A percentile compares a stretch with the other conserved stretches of the same genome.
Evolutionary conservation across 352 stramenopile species (phyloP).

Genomic region (Globisporangium perplexum): DNA sequence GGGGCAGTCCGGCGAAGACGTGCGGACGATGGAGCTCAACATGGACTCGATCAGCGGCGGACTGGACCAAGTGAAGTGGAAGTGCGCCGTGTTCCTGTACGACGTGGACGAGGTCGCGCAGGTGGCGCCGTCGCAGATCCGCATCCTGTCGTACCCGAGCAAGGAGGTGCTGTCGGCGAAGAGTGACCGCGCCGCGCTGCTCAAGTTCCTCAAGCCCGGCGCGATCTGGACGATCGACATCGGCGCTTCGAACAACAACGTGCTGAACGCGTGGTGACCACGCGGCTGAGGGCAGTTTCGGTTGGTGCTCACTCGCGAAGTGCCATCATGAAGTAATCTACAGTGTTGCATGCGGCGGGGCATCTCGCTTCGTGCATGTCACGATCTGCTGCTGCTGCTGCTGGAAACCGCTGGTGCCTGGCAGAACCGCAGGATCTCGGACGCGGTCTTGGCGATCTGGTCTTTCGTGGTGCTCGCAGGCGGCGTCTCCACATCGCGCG

Average conservation of each 20-base stretch:
- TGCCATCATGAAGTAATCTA: not conserved
- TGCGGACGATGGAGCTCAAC: conserved; percentile 72
- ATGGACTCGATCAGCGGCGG: conserved; percentile 79
- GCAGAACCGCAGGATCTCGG: conserved; percentile 32
- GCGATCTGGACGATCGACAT: conserved; percentile 84
- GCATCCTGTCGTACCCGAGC: conserved; percentile 65
- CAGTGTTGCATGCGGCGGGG: not conserved
- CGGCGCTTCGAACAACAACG: conserved; percentile 55
- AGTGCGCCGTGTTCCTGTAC: conserved; percentile 79
- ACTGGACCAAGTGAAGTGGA: conserved; percentile 85
- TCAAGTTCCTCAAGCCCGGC: conserved; percentile 75
- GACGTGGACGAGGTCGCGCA: conserved; percentile 77
- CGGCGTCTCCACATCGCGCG: conserved; percentile 6
- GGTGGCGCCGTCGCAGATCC: conserved; percentile 74
- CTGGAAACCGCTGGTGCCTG: not conserved
- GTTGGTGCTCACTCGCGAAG: not conserved
- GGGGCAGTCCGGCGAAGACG: conserved; percentile 64
- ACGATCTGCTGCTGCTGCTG: not conserved
- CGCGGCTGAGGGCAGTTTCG: not conserved
- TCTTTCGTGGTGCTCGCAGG: conserved; percentile 16
- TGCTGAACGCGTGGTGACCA: conserved; percentile 49
- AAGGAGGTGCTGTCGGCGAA: conserved; percentile 63
- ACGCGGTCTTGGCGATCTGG: conserved; percentile 44
- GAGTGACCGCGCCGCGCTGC: conserved; percentile 52
- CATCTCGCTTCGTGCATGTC: not conserved